A percentile compares a stretch with the other conserved stretches of the same genome.
These are phyloP conservation scores for Acer saccharum DNA, from an alignment of 345 rosid species.

Conservation along the genomic window DNA sequence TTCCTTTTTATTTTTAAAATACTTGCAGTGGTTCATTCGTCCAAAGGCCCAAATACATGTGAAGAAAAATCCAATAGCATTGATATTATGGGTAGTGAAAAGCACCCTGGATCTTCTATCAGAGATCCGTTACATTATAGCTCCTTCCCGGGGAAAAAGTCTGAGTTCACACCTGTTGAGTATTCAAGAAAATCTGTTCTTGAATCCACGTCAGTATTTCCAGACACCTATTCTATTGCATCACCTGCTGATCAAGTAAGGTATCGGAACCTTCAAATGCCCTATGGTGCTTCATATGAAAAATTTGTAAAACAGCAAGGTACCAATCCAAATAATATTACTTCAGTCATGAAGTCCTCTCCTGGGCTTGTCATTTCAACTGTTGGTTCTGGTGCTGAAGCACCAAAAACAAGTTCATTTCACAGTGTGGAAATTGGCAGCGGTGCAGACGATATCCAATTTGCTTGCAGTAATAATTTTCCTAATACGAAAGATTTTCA, in stretches of 20 bases:
- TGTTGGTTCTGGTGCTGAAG: constrained; percentile 23
- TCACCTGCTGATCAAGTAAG: constrained; percentile 32
- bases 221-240: constrained; percentile 32
- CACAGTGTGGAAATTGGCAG: constrained; percentile 14
- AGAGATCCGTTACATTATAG: constrained; percentile 27
- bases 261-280: constrained; percentile 35
- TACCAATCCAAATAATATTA: constrained; percentile 20
- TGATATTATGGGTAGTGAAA: constrained; percentile 34
- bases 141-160: constrained; percentile 36
- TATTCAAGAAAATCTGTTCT: constrained; percentile 34
- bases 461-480: constrained; percentile 16
- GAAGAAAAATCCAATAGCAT: constrained; percentile 34
- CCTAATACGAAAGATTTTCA: constrained; percentile 35
- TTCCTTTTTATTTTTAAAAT: background rate
- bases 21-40: constrained; percentile 44
- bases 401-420: constrained; percentile 10
- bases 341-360: constrained; percentile 23
- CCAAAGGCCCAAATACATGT: constrained; percentile 28
- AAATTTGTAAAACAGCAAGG: constrained; percentile 25
- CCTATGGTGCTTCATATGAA: constrained; percentile 25
- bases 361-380: constrained; percentile 28
- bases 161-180: constrained; percentile 31
- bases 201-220: constrained; percentile 38
- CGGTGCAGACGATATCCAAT: constrained; percentile 20
- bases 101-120: constrained; percentile 32